Conservation (phyloP, 202 grass and related monocot genomes). For the Carex sylvatica region DNA sequence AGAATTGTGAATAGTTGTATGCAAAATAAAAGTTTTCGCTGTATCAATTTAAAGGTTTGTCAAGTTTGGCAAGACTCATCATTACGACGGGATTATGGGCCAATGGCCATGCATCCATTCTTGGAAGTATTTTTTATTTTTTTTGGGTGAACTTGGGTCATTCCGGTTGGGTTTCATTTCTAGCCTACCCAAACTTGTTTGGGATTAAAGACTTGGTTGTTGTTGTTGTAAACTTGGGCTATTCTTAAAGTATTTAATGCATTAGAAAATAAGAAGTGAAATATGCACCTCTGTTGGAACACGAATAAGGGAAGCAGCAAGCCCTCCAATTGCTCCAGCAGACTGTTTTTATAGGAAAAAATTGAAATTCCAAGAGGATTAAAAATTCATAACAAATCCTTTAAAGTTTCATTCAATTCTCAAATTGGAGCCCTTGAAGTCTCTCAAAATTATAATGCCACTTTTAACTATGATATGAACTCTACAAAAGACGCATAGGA, state of each 20-base stretch:
- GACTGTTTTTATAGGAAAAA: slow-evolving; percentile 43
- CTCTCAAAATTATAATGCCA: not conserved
- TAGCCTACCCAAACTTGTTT: too few relatives aligned
- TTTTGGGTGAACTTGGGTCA: too few relatives aligned
- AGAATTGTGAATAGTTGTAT: not conserved
- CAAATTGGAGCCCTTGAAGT: not conserved
- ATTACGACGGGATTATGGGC: not conserved
- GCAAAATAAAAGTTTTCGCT: not conserved
- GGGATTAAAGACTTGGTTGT: too few relatives aligned
- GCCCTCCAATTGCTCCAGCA: slow-evolving; percentile 89
- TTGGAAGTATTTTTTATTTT: too few relatives aligned
- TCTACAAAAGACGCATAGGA: not conserved
- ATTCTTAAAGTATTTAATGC: not conserved
- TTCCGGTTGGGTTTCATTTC: too few relatives aligned
- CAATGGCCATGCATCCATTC: not conserved
- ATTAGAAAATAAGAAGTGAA: not conserved
- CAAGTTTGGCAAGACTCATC: not conserved
- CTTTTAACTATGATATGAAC: not conserved
- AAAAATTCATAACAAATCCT: not conserved
- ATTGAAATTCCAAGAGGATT: slow-evolving; percentile 4
- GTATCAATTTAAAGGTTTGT: not conserved
- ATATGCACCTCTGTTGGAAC: slow-evolving; percentile 84
- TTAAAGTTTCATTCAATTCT: not conserved
- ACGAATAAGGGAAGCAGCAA: slow-evolving; percentile 78
- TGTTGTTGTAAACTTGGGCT: too few relatives aligned